Evolutionary conservation across 139 green algal species (phyloP).

Genomic region (Coelastrella sp.): DNA sequence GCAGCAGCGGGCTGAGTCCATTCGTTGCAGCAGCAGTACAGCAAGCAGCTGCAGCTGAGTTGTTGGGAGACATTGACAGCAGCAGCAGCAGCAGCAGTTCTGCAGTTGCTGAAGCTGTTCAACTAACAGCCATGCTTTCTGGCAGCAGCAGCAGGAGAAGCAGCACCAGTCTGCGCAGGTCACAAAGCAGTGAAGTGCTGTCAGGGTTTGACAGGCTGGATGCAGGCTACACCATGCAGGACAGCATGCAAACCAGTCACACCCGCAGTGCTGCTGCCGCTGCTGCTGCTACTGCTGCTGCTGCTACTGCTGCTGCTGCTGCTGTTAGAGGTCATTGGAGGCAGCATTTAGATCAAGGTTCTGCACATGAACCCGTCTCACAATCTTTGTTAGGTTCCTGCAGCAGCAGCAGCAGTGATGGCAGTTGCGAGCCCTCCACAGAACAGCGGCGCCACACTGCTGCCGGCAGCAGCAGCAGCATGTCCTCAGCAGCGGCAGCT

Average conservation of each 20-base stretch:
- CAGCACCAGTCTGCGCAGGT: background rate
- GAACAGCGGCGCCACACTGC: background rate
- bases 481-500: background rate
- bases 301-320: too few relatives aligned
- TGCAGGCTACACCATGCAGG: background rate
- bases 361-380: too few relatives aligned
- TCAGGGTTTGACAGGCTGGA: background rate
- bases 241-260: too few relatives aligned
- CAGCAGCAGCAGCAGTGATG: constrained; percentile 21
- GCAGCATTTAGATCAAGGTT: too few relatives aligned
- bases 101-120: background rate
- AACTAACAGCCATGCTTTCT: background rate
- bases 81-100: constrained; percentile 1
- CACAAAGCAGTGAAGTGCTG: constrained; percentile 22
- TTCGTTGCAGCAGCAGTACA: constrained; percentile 1
- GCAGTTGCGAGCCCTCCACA: background rate
- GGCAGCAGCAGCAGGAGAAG: constrained; percentile 34
- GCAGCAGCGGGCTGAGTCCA: background rate
- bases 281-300: too few relatives aligned
- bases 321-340: too few relatives aligned
- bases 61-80: background rate
- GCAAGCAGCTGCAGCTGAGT: background rate
- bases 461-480: constrained; percentile 4
- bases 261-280: too few relatives aligned
- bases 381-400: background rate